A percentile compares a stretch with the other conserved stretches of the same genome.
These are phyloP conservation scores for Microthlaspi erraticum DNA, from an alignment of 345 rosid species.

Conservation along the genomic window DNA sequence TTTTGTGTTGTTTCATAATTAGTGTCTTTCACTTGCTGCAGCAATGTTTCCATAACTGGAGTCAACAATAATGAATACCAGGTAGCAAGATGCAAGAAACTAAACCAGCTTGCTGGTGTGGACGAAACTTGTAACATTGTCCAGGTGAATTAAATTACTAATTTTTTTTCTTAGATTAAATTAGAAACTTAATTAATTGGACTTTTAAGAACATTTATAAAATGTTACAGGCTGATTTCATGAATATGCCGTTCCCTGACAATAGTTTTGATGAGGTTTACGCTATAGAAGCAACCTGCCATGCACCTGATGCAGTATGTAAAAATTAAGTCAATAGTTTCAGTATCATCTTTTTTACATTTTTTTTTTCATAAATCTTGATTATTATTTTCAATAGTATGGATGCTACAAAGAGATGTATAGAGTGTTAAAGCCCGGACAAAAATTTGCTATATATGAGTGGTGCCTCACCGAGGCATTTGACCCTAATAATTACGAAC, in stretches of 20 bases:
- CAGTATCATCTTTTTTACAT: too few relatives aligned
- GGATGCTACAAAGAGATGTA: constrained; percentile 96
- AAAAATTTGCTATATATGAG: constrained; percentile 85
- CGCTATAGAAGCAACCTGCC: constrained; percentile 99
- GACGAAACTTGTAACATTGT: constrained; percentile 89
- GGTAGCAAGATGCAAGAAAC: constrained; percentile 94
- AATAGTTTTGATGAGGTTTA: constrained; percentile 86
- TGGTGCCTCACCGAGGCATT: constrained; percentile 98
- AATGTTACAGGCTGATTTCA: constrained; percentile 84
- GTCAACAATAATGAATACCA: constrained; percentile 97
- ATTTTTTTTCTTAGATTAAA: neutral
- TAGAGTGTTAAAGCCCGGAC: constrained; percentile 95
- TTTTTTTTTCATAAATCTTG: too few relatives aligned
- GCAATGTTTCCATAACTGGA: constrained; percentile 80
- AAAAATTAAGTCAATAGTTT: neutral
- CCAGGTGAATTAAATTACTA: constrained; percentile 57
- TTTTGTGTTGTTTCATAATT: neutral
- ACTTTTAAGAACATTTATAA: too few relatives aligned
- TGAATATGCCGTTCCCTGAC: constrained; percentile 98
- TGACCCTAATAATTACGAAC: constrained; percentile 72
- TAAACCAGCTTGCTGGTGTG: constrained; percentile 78
- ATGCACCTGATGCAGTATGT: constrained; percentile 98
- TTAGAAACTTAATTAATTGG: too few relatives aligned
- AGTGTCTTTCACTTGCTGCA: constrained; percentile 47
- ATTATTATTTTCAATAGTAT: constrained; percentile 44